A percentile compares a stretch with the other conserved stretches of the same genome.
phyloP scores from a whole-genome alignment of 768 basidiomycete species.

The Cubamyces lactineus region DNA sequence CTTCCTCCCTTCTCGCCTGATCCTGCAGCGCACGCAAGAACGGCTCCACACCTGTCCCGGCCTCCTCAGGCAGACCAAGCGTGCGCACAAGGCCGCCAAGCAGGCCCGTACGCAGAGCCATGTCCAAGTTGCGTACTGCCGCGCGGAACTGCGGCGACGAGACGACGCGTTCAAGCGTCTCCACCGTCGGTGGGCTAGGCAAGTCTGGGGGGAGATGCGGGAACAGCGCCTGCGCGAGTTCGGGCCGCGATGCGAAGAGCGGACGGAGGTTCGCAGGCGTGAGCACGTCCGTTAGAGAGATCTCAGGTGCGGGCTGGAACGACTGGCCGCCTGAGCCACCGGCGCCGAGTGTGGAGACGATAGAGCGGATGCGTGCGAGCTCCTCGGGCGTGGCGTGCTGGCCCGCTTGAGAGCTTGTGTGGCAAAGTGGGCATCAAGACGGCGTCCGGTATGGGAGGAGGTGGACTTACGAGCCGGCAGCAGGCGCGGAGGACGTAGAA shows the following conservation, averaged over 20 bases:
- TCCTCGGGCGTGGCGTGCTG: slow-evolving; percentile 59
- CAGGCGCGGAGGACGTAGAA: slow-evolving; percentile 46
- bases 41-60: slow-evolving; percentile 74
- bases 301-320: slow-evolving; percentile 41
- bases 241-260: slow-evolving; percentile 70
- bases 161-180: slow-evolving; percentile 74
- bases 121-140: slow-evolving; percentile 80
- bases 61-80: slow-evolving; percentile 83
- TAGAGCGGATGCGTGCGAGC: slow-evolving; percentile 59
- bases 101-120: slow-evolving; percentile 81
- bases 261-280: slow-evolving; percentile 73
- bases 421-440: background rate
- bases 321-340: slow-evolving; percentile 21
- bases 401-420: slow-evolving; percentile 6
- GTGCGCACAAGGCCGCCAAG: slow-evolving; percentile 74
- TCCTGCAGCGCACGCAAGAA: slow-evolving; percentile 83
- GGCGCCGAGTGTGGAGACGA: slow-evolving; percentile 43
- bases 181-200: slow-evolving; percentile 65
- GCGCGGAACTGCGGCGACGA: slow-evolving; percentile 83
- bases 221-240: slow-evolving; percentile 69
- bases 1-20: slow-evolving; percentile 60
- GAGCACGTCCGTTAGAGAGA: slow-evolving; percentile 75
- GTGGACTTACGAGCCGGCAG: slow-evolving; percentile 22
- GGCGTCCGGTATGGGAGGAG: background rate
- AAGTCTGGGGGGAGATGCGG: slow-evolving; percentile 84